These are phyloP conservation scores for Mycena haematopus DNA, from an alignment of 768 basidiomycete species.

Conservation along the genomic window DNA sequence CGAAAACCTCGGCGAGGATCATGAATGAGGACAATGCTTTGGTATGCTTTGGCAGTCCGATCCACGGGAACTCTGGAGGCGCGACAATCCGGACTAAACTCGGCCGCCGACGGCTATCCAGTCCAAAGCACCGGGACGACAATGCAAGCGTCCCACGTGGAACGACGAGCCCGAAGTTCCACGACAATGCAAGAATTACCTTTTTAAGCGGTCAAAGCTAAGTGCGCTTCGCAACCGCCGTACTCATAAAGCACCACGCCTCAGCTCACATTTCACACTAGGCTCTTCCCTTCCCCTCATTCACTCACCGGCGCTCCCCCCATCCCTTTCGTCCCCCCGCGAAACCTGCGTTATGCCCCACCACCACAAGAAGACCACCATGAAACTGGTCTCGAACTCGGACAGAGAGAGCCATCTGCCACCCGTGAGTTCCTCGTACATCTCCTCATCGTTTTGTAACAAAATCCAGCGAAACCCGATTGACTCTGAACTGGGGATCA, in stretches of 20 bases:
- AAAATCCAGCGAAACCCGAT: slow-evolving; percentile 7
- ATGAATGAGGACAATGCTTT: no score
- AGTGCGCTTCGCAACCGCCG: background rate
- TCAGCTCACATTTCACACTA: background rate
- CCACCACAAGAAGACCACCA: background rate
- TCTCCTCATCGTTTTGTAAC: background rate
- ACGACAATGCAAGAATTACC: background rate
- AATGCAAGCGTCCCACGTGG: background rate
- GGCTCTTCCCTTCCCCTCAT: background rate
- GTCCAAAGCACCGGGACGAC: background rate
- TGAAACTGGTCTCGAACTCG: background rate
- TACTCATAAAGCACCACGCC: slow-evolving; percentile 1
- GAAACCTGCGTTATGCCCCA: background rate
- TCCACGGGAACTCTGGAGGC: no score
- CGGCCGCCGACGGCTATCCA: background rate
- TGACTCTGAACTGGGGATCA: slow-evolving; percentile 17
- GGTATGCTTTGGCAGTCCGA: background rate
- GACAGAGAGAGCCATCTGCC: slow-evolving; percentile 1
- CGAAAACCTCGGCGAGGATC: no score
- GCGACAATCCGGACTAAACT: no score
- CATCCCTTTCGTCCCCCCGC: background rate
- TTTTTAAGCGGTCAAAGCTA: background rate
- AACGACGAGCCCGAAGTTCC: background rate
- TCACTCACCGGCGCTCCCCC: background rate
- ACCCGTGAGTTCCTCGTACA: slow-evolving; percentile 2